These are phyloP conservation scores for Stagonosporopsis rhizophila DNA, from an alignment of 2,329 filamentous ascomycete species.

Conservation along the genomic window DNA sequence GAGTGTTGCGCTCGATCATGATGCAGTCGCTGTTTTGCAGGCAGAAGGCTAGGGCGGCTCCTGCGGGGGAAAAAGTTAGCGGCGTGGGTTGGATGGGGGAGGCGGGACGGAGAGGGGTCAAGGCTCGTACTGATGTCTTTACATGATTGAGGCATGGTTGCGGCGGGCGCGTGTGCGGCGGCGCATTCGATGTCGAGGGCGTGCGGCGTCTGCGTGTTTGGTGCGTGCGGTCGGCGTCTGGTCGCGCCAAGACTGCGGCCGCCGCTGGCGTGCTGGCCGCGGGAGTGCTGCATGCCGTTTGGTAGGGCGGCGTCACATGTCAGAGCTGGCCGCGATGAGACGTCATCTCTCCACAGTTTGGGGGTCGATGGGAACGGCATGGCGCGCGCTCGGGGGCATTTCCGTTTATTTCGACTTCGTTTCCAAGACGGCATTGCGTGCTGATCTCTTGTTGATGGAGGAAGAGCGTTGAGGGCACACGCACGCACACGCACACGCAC, in stretches of 20 bases:
- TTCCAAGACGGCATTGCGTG: background rate
- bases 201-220: constrained; percentile 7
- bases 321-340: constrained; percentile 8
- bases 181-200: constrained; percentile 2
- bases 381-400: constrained; percentile 1
- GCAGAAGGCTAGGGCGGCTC: constrained; percentile 89
- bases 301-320: constrained; percentile 30
- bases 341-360: constrained; percentile 17
- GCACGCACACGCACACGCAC: no score
- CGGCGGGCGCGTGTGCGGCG: constrained; percentile 3
- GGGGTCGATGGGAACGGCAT: constrained; percentile 2
- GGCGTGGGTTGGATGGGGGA: background rate
- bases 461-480: background rate
- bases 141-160: constrained; percentile 87
- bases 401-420: background rate
- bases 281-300: background rate
- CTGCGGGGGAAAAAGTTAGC: constrained; percentile 56
- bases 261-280: background rate
- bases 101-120: background rate
- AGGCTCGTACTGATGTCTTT: constrained; percentile 81
- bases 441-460: background rate
- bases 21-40: constrained; percentile 97
- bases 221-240: constrained; percentile 14
- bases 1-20: constrained; percentile 85
- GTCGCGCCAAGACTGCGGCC: constrained; percentile 12